Evolutionary conservation across 148 eudicot genomes (phyloP), one percentile per base, ranked within the genome.

Genomic region (Arbutus unedo): DNA sequence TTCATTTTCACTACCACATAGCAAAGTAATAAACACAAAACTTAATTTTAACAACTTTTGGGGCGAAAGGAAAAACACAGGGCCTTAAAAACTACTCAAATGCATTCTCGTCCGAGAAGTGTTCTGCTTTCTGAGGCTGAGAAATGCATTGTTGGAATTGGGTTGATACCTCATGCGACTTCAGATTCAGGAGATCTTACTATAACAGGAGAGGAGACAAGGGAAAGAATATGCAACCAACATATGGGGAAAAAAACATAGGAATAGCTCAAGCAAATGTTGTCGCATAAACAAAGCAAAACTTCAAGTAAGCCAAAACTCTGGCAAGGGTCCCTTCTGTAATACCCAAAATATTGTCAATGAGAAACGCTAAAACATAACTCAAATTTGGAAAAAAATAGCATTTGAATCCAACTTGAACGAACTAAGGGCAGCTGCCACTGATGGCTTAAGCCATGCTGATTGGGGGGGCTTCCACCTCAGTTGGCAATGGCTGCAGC

Each of bases 381-480:
- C 41, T 66, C 71, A 10, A 66, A 62, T 62, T 21, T 23, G 31
- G 13, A 62, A 4, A 23, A 62, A 62, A 66, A 10, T 59, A 60
- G 71, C 71, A 66, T 66, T 66, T 66, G 41, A 64, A 64, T 41
- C 68, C 43, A 64, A n/a, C 23, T 75, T 23, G 13, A 82, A 16
- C 43, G 16, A 6, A 55, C 64, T 31, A 77, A 0, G 13, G 66
- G 7, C 15, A 25, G 79, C 23, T 13, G 25, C 13, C 77, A 15
- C 43, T 9, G 43, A 70, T 45, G 74, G 8, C 77, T 79, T 78
- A 86, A 53, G 77, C 87, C 15, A 70, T 81, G 3, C 82, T 47
- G 3, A 84, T 47, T 10, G 82, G 81, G 23, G 89, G 81, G 21
- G 88, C 66, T 9, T 87, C 89, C 59, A 89, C 80, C 76, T 90